These are phyloP conservation scores for Batkoa obscura DNA, from an alignment of 371 early-diverging fungal genomes.

Conservation along the genomic window DNA sequence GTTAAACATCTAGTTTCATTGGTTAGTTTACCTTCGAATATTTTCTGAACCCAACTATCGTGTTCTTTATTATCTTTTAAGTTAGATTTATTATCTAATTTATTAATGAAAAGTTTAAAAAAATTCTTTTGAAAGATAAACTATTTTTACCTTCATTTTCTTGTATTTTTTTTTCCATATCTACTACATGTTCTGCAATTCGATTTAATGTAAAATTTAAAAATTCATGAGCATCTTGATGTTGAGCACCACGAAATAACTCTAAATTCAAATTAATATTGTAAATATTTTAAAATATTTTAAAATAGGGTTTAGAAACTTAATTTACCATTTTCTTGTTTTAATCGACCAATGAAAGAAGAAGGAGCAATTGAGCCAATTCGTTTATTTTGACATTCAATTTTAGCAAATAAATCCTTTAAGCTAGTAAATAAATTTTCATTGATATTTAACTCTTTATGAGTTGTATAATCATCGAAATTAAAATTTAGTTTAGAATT, in stretches of 20 bases:
- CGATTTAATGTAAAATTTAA: constrained; percentile 82
- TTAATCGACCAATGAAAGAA: constrained; percentile 67
- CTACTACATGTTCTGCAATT: constrained; percentile 68
- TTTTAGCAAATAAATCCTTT: constrained; percentile 72
- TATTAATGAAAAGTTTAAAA: neutral
- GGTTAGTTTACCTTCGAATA: constrained; percentile 86
- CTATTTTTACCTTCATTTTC: constrained; percentile 10
- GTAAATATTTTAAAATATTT: neutral
- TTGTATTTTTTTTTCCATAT: constrained; percentile 25
- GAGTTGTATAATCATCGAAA: constrained; percentile 19
- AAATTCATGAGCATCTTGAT: constrained; percentile 97
- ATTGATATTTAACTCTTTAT: constrained; percentile 33
- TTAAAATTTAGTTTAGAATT: neutral
- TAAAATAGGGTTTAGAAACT: neutral
- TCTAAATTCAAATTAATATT: constrained; percentile 21
- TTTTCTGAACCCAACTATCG: constrained; percentile 70
- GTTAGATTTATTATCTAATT: neutral
- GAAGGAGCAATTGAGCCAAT: constrained; percentile 74
- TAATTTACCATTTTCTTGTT: constrained; percentile 64
- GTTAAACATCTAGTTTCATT: constrained; percentile 92
- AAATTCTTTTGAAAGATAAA: neutral
- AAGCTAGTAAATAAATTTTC: constrained; percentile 68
- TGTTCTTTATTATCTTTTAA: constrained; percentile 9
- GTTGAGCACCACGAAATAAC: constrained; percentile 76
- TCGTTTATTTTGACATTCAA: constrained; percentile 61